These are phyloP conservation scores for Cryptosporidium ryanae DNA, from an alignment of 169 alveolate genomes.

Conservation along the genomic window DNA sequence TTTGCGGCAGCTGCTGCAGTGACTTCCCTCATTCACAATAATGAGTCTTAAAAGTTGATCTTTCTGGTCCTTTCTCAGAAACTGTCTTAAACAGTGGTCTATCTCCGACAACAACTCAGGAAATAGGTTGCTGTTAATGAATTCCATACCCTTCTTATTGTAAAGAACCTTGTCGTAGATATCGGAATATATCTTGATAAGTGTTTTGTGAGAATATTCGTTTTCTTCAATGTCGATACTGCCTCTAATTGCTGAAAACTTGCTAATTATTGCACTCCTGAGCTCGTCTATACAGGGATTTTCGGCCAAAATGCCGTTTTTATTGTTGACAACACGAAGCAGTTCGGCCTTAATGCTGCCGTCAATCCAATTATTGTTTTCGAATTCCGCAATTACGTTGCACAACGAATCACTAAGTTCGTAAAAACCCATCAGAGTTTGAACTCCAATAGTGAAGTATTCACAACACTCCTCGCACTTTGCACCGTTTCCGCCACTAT, in stretches of 20 bases:
- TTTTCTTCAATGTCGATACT: not conserved
- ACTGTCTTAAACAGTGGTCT: not conserved
- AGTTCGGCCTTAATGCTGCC: not conserved
- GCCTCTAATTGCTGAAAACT: conserved; percentile 13
- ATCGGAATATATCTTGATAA: conserved; percentile 12
- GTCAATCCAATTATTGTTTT: conserved; percentile 17
- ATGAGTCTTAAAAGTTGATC: conserved; percentile 8
- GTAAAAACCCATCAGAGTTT: conserved; percentile 4
- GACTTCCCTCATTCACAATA: not conserved
- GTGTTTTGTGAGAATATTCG: conserved; percentile 6
- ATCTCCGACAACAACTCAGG: conserved; percentile 25
- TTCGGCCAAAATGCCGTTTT: not conserved
- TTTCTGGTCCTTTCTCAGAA: not conserved
- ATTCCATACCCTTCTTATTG: conserved; percentile 7
- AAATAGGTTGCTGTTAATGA: conserved; percentile 10
- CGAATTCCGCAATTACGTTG: not conserved
- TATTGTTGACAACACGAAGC: not conserved
- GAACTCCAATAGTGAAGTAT: not conserved
- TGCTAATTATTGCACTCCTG: not conserved
- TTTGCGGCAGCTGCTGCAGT: not conserved
- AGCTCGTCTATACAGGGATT: not conserved
- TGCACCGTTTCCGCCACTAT: not conserved
- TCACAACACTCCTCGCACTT: not conserved
- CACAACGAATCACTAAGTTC: conserved; percentile 27
- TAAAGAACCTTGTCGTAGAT: not conserved